Base-by-base conservation (phyloP, 2,329 filamentous ascomycete genomes). In the Pleomassaria siparia region DNA sequence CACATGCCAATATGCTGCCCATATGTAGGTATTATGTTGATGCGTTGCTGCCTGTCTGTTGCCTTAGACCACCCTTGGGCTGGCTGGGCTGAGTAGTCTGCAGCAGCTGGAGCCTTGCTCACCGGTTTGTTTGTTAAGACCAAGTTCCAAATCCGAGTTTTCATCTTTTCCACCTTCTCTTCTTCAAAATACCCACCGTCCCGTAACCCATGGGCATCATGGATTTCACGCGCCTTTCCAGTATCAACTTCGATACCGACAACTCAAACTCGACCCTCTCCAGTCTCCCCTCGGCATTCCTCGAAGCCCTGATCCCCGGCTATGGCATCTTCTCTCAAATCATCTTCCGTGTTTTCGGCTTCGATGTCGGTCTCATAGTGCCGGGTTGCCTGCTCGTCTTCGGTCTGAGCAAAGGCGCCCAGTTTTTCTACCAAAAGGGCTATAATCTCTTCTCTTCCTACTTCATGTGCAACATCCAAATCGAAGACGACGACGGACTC, bases 291-390 rank as follows among this genome's bases (percentile, higher is more conserved):
- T 70, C 71, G 16, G 74, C 71, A 13, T 65, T 79, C 15, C 66
- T 80, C n/a, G 76, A 80, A 40, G 65, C 74, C 2, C 59, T 79
- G n/a, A 70, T 80, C 28, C 77, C 77, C 8, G 77, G 77, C 13
- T 80, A 79, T 60, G 70, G 74, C 30, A 53, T 77, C 33, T 68
- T 79, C 26, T 76, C 75, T 1, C 68, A 72, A 24, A 72, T 75
- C 47, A 62, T 76, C 21, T 62, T 68, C 7, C 64, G 72, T 3
- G 51, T 67, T 2, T 64, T 77, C 20, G 75, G 76, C 7, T 68
- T 80, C 43, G 77, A 80, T 51, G 70, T 78, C 47, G 76, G 75
- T 16, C 50, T 78, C 32, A 55, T 76, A 41, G 76, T 79, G 22
- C 73, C 74, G 2, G 54, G 72, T 12, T 67, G 68, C 21, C 60